Conservation (phyloP, 306 rosid species). For the Leucaena leucocephala region DNA sequence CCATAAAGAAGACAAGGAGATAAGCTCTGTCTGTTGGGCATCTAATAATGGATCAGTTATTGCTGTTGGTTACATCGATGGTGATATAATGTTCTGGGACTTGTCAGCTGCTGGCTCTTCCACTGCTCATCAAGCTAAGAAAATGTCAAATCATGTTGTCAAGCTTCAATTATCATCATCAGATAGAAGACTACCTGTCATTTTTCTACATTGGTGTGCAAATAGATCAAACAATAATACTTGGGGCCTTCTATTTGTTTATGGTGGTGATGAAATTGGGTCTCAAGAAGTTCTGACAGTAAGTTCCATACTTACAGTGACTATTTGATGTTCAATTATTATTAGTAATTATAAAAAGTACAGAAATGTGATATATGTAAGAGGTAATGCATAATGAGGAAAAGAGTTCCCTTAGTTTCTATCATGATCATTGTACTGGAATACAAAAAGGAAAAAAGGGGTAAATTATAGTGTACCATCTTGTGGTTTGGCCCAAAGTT, state of each 20-base stretch:
- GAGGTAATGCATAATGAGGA: conserved; percentile 23
- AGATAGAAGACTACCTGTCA: conserved; percentile 74
- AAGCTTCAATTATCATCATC: conserved; percentile 77
- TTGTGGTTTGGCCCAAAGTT: not conserved
- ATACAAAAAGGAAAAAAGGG: not conserved
- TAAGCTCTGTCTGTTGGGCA: conserved; percentile 85
- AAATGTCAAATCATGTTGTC: conserved; percentile 52
- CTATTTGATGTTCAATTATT: conserved; percentile 32
- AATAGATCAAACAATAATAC: conserved; percentile 42
- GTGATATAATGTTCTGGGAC: conserved; percentile 91
- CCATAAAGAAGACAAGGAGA: conserved; percentile 66
- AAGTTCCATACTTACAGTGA: conserved; percentile 39
- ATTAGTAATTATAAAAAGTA: conserved; percentile 19
- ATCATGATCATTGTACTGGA: not conserved
- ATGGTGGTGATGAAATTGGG: conserved; percentile 86
- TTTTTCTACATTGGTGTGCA: conserved; percentile 67
- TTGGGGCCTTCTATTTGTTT: conserved; percentile 73
- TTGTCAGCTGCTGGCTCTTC: conserved; percentile 54
- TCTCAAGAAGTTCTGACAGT: conserved; percentile 85
- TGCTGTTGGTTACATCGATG: conserved; percentile 86
- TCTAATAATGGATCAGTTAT: conserved; percentile 72
- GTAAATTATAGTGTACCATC: not conserved
- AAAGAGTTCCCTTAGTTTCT: not conserved
- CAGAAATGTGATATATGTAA: conserved; percentile 19
- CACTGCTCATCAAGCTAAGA: conserved; percentile 46